Base-by-base conservation (phyloP, 805 yeast genomes). In the Suhomyces sp. region DNA sequence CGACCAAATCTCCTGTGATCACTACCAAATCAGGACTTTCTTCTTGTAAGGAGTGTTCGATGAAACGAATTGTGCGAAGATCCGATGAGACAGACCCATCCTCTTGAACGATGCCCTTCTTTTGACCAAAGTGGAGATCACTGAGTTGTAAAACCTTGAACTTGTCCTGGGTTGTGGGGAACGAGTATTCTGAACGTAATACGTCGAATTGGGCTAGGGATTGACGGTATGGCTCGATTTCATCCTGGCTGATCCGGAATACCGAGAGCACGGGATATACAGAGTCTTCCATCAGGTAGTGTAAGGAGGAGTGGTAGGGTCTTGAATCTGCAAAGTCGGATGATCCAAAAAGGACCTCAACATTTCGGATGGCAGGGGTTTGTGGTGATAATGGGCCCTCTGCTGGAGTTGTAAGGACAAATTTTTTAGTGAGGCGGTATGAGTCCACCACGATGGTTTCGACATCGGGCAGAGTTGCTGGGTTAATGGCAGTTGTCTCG, bases 1-100 rank as follows among this genome's bases (percentile, higher is more conserved):
- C 70, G 29, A 66, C 48, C 37, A 65, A 44, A 42, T 68, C 73
- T 2, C 73, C 73, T 8, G 66, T 62, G 35, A 68, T 53, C n/a
- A 68, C 54, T 8, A 68, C 52, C 33, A 59, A 46, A 35, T 65
- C 58, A 9, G 68, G 63, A 4, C 36, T 42, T 39, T 67, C 72
- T 6, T 36, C 34, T 2, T 36, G 36, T 13, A 65, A 40, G 3
- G 63, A 42, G 4, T 44, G 25, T 14, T 49, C 45, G 8, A 68
- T 38, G 40, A 67, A 67, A 16, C 51, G 41, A 25, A 60, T 40
- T 1, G 72, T 64, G 27, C 47, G 46, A 24, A 42, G 37, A 33
- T 64, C 69, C 13, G 53, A 47, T 29, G 56, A 53, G 35, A 63
- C 53, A n/a, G 28, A 21, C n/a, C 35, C 40, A n/a, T 37, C 35